Conservation (phyloP, 192 early-diverging fungal genomes). For the Funneliformis mosseae region DNA sequence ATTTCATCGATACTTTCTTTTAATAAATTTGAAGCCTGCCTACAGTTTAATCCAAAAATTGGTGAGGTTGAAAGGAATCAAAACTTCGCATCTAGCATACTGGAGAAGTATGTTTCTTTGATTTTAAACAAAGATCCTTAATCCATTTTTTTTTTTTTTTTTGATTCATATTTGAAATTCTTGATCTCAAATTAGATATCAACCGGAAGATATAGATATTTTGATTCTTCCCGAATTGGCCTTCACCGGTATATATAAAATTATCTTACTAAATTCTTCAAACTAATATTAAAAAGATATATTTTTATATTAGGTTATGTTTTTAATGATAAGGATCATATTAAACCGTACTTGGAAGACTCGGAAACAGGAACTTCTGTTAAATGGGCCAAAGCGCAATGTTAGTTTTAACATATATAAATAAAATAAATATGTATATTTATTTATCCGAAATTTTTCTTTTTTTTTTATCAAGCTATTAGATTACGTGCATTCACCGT, state of each 20-base stretch:
- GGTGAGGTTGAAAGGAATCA: slow-evolving; percentile 27
- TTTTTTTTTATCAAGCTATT: slow-evolving; percentile 44
- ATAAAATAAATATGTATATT: background rate
- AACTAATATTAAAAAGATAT: background rate
- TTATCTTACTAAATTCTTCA: background rate
- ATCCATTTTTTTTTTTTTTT: background rate
- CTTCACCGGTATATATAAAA: slow-evolving; percentile 63
- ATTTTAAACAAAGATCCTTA: background rate
- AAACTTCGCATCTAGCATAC: background rate
- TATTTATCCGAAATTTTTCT: background rate
- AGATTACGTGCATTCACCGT: slow-evolving; percentile 59
- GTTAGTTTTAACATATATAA: slow-evolving; percentile 36
- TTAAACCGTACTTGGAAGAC: slow-evolving; percentile 62
- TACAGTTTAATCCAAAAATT: slow-evolving; percentile 22
- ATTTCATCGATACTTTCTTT: background rate
- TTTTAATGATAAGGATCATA: slow-evolving; percentile 59
- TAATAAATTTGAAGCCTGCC: background rate
- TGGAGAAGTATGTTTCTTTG: slow-evolving; percentile 11
- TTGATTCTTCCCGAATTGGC: slow-evolving; percentile 79
- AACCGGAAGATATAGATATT: slow-evolving; percentile 62
- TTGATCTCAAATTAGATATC: slow-evolving; percentile 40
- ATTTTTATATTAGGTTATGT: slow-evolving; percentile 58
- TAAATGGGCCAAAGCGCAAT: slow-evolving; percentile 65
- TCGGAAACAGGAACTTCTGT: slow-evolving; percentile 54
- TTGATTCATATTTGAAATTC: background rate